Conservation (phyloP, 2,329 filamentous ascomycete genomes). For the Stachybotrys elegans region DNA sequence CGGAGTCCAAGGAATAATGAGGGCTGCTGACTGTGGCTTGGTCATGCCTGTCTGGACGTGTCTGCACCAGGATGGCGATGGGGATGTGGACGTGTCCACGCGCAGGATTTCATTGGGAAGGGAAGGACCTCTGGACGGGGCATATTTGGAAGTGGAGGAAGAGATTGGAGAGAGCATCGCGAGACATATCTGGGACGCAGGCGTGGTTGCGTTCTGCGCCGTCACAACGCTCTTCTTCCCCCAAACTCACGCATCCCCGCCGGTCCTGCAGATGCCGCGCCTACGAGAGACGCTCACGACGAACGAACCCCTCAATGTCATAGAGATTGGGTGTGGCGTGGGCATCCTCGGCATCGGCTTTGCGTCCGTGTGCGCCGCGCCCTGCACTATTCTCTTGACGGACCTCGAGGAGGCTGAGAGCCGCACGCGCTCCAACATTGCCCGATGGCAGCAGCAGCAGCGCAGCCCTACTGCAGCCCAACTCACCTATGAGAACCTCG, state of each 20-base stretch:
- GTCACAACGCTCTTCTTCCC: slow-evolving; percentile 22
- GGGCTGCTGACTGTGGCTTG: slow-evolving; percentile 22
- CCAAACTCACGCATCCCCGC: slow-evolving; percentile 19
- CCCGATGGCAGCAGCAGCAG: slow-evolving; percentile 15
- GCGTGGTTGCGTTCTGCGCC: slow-evolving; percentile 37
- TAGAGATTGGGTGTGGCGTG: slow-evolving; percentile 54
- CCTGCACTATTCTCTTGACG: slow-evolving; percentile 43
- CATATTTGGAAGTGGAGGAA: slow-evolving; percentile 40
- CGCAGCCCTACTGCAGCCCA: slow-evolving; percentile 12
- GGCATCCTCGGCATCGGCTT: slow-evolving; percentile 50
- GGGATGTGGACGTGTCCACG: slow-evolving; percentile 19
- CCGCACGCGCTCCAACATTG: slow-evolving; percentile 43
- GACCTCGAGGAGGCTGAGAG: slow-evolving; percentile 51
- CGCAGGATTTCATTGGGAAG: slow-evolving; percentile 23
- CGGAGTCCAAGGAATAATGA: slow-evolving; percentile 19
- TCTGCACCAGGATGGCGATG: slow-evolving; percentile 18
- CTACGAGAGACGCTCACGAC: slow-evolving; percentile 17
- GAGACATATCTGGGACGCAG: slow-evolving; percentile 55
- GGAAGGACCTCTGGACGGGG: slow-evolving; percentile 35
- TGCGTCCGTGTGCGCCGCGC: slow-evolving; percentile 19
- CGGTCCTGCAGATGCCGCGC: slow-evolving; percentile 19
- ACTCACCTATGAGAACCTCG: slow-evolving; percentile 48
- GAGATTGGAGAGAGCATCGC: slow-evolving; percentile 57
- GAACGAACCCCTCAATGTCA: slow-evolving; percentile 30
- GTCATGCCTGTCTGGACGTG: slow-evolving; percentile 39